Evolutionary conservation across 768 basidiomycete species (phyloP).

Genomic region (Tylopilus plumbeoviolaceoides): DNA sequence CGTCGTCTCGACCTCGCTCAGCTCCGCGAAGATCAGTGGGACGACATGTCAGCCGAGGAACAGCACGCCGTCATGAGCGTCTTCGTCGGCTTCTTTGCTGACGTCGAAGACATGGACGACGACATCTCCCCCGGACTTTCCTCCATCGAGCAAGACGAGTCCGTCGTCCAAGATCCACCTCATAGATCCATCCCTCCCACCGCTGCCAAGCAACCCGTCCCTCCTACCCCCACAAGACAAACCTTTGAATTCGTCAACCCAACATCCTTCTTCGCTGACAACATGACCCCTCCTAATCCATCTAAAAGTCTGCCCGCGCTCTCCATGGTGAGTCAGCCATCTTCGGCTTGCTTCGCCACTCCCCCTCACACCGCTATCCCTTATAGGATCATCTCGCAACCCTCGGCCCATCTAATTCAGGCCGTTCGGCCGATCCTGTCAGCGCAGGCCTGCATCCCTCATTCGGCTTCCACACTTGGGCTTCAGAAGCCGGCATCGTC

Average conservation of each 20-base stretch:
- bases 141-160: slow-evolving; percentile 20
- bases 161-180: slow-evolving; percentile 17
- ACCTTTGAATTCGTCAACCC: slow-evolving; percentile 29
- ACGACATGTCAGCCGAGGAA: slow-evolving; percentile 30
- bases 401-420: slow-evolving; percentile 22
- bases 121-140: slow-evolving; percentile 1
- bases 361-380: neutral
- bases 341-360: neutral
- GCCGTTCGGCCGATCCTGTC: slow-evolving; percentile 18
- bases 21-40: slow-evolving; percentile 29
- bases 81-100: slow-evolving; percentile 27
- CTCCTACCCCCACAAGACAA: slow-evolving; percentile 18
- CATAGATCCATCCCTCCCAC: slow-evolving; percentile 1
- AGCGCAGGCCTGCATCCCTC: slow-evolving; percentile 9
- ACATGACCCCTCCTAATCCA: slow-evolving; percentile 19
- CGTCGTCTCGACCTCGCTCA: slow-evolving; percentile 29
- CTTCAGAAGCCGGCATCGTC: slow-evolving; percentile 28
- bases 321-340: slow-evolving; percentile 24
- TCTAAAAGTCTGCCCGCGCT: slow-evolving; percentile 28
- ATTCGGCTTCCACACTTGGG: slow-evolving; percentile 30
- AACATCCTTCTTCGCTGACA: slow-evolving; percentile 22
- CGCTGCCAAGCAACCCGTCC: slow-evolving; percentile 12
- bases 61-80: slow-evolving; percentile 30
- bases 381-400: slow-evolving; percentile 29
- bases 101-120: slow-evolving; percentile 23